Conservation (phyloP, 208 protist genomes). For the Blechomonas ayalai region DNA sequence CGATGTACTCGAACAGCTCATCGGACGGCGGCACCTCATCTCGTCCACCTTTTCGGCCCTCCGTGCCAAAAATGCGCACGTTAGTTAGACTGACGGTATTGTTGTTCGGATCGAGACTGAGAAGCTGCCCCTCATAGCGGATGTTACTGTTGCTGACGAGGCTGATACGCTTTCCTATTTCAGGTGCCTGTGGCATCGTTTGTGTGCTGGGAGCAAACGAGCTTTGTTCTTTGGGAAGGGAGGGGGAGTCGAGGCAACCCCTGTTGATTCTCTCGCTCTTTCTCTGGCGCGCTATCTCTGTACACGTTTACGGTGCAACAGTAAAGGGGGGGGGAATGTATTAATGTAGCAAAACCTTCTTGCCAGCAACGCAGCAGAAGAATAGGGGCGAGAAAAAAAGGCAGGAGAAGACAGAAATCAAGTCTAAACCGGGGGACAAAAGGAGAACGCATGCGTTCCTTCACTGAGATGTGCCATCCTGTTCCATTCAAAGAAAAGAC, state of each 20-base stretch:
- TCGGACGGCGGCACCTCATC: constrained; percentile 55
- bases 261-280: no score
- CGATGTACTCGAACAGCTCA: constrained; percentile 81
- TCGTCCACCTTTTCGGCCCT: constrained; percentile 51
- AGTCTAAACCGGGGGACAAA: no score
- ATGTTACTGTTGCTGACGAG: constrained; percentile 87
- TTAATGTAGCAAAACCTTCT: no score
- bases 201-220: constrained; percentile 5
- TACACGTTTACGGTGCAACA: no score
- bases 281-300: no score
- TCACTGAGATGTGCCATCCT: not conserved
- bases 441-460: not conserved
- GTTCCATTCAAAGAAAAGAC: not conserved
- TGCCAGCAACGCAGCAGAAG: no score
- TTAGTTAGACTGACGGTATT: constrained; percentile 86
- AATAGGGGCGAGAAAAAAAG: no score
- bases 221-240: no score
- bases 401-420: constrained; percentile 1
- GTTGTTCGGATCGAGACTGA: constrained; percentile 53
- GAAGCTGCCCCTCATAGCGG: constrained; percentile 79
- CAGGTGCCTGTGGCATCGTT: constrained; percentile 9
- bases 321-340: no score
- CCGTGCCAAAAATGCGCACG: constrained; percentile 85
- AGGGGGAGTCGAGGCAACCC: no score
- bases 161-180: constrained; percentile 59